Base-by-base conservation (phyloP, 805 yeast species). In the Starmerella geochares region DNA sequence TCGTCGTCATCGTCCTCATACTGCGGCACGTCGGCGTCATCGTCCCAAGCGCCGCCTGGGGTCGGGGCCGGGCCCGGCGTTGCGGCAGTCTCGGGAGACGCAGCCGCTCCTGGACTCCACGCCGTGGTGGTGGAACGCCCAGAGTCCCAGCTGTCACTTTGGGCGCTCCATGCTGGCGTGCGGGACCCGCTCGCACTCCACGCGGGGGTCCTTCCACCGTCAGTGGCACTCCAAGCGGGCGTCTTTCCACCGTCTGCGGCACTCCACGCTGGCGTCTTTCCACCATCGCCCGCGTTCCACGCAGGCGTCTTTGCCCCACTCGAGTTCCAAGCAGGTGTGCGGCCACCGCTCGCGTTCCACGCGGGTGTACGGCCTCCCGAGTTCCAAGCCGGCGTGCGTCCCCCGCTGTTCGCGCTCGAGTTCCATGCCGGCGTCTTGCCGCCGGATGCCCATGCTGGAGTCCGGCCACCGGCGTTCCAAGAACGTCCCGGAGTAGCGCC, bases 261-360 rank as follows among this genome's bases (percentile, higher is more conserved):
- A 49, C 62, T 58, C 71, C 73, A 71, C 1, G 77, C 74, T 2
- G 77, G 76, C 1, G 76, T 71, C 45, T 62, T 63, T 20, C 67
- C 66, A 4, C 74, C 74, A 29, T 23, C 42, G 29, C 64, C 50
- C 4, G 52, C 44, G 43, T 50, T 53, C 58, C 51, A 55, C 10
- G 59, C 67, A 2, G 76, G 73, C 1, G 75, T 69, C 27, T 23
- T 20, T 9, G 17, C 25, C 2, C 67, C 54, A 52, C 71, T 58
- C 7, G 63, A 49, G 29, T 62, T 62, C 82, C 84, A 77, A 1
- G 80, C 71, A 1, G 83, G 79, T 11, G 78, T 72, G 54, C 62
- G 69, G 2, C 75, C 75, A 14, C 73, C 63, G 62, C 63, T 52
- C 62, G 66, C 46, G 9, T 51, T 39, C 63, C 62, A 50, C 55